Evolutionary conservation across 352 stramenopile genomes (phyloP), one percentile per base, ranked within the genome.

Genomic region (Phytophthora tentaculata): DNA sequence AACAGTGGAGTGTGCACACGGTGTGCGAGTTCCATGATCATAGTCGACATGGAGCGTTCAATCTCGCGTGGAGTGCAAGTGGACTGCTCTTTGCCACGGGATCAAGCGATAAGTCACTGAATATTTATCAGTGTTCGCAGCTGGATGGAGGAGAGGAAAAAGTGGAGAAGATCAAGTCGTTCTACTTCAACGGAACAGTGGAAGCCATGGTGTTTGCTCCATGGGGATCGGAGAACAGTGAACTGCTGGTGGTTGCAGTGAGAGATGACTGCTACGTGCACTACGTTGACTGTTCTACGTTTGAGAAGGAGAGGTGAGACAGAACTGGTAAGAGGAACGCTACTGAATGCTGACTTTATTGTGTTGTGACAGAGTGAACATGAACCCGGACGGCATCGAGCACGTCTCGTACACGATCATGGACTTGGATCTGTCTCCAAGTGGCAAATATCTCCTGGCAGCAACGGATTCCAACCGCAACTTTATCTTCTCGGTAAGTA

Each of bases 331-430:
- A 41, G 17, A 35, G 9, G 47, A 2, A 5, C 7, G 22, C 2
- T 56, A 7, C n/a, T 56, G 43, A 17, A 7, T n/a, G 26, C 26
- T 52, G 5, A 39, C 41, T 53, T 53, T 49, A 56, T 2, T 9
- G 28, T 67, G 10, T 55, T 50, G 35, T 13, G 60, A 5, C 24
- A 94, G 88, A 58, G 61, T 96, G 14, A 96, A 94, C 62, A 96
- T 96, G 86, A 96, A 96, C 60, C 74, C 84, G 26, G 88, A 96
- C 47, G 83, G 70, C 12, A 96, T 94, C 43, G 88, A 96, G 62
- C 88, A 96, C 68, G 86, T 94, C 7, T 96, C 88, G 22, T 96
- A 92, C 65, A 92, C 84, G 47, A 96, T 96, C 57, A 91, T 96
- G 83, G 84, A 96, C 55, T 60, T 96, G 49, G 86, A 75, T 23